Conservation (phyloP, 2,329 filamentous ascomycete species). For the Xylaria sp. region DNA sequence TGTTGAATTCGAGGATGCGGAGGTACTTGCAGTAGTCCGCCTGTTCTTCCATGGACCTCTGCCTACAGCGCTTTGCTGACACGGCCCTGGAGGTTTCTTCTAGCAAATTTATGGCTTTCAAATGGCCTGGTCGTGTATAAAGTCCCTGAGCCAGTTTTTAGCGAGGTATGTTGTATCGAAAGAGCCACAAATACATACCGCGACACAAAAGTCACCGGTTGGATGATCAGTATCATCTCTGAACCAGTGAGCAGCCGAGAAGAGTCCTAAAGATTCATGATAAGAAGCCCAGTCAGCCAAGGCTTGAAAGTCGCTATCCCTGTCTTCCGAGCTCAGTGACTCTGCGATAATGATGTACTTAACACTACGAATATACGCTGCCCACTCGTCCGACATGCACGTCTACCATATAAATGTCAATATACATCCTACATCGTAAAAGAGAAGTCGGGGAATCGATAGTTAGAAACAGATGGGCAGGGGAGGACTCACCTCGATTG, state of each 20-base stretch:
- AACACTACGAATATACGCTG: slow-evolving; percentile 23
- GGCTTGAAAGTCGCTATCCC: slow-evolving; percentile 4
- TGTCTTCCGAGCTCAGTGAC: slow-evolving; percentile 10
- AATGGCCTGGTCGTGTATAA: not conserved
- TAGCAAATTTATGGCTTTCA: not conserved
- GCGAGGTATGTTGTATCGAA: not conserved
- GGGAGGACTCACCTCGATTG: slow-evolving; percentile 32
- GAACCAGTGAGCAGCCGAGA: not conserved
- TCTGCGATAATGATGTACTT: slow-evolving; percentile 32
- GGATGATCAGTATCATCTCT: not conserved
- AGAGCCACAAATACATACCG: not conserved
- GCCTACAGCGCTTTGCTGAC: not conserved
- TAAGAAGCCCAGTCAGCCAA: slow-evolving; percentile 6
- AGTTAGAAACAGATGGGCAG: not conserved
- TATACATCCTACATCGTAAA: not conserved
- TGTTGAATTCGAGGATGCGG: slow-evolving; percentile 5
- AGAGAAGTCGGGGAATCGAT: not conserved
- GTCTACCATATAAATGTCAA: slow-evolving; percentile 4
- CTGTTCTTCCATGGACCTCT: not conserved
- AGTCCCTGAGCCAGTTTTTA: not conserved
- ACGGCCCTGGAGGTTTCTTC: slow-evolving; percentile 3
- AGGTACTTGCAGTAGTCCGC: not conserved
- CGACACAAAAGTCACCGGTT: not conserved
- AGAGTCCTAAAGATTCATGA: not conserved
- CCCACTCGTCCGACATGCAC: slow-evolving; percentile 30